Conservation (phyloP, 805 yeast genomes). For the Ogataea trehaloabstinens region DNA sequence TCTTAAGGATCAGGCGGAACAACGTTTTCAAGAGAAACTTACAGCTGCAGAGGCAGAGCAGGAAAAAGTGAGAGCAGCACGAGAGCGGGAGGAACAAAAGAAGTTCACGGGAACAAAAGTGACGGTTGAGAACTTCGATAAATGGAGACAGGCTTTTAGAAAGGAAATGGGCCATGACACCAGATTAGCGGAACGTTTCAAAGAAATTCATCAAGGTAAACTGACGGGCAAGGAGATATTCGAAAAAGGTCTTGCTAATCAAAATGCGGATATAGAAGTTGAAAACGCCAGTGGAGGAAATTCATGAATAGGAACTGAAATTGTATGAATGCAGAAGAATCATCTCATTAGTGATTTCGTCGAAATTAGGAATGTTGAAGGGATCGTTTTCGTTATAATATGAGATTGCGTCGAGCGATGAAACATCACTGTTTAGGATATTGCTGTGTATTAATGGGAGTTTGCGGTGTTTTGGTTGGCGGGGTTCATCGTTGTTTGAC, state of each 20-base stretch:
- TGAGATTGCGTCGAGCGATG: not conserved
- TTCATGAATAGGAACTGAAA: slow-evolving; percentile 7
- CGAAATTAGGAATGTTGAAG: slow-evolving; percentile 11
- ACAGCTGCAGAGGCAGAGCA: slow-evolving; percentile 51
- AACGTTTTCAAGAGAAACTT: slow-evolving; percentile 57
- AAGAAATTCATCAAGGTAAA: slow-evolving; percentile 67
- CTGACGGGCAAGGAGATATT: slow-evolving; percentile 87
- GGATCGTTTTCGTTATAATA: slow-evolving; percentile 18
- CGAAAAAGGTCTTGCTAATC: slow-evolving; percentile 82
- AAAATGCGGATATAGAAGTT: slow-evolving; percentile 53
- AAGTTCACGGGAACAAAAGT: slow-evolving; percentile 91
- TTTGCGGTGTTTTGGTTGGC: not conserved
- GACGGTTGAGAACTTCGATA: slow-evolving; percentile 66
- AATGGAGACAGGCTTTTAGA: slow-evolving; percentile 74
- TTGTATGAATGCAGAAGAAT: slow-evolving; percentile 17
- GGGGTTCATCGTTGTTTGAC: not conserved
- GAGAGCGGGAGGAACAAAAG: slow-evolving; percentile 81
- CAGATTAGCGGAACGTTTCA: slow-evolving; percentile 49
- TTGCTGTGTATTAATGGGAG: not conserved
- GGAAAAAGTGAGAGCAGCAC: slow-evolving; percentile 56
- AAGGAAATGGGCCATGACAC: slow-evolving; percentile 69
- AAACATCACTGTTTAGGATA: not conserved
- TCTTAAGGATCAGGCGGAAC: slow-evolving; percentile 80
- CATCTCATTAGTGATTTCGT: slow-evolving; percentile 25
- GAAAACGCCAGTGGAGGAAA: slow-evolving; percentile 15